These are phyloP conservation scores for Elsinoe necatrix DNA, from an alignment of 2,329 filamentous ascomycete species.

Conservation along the genomic window DNA sequence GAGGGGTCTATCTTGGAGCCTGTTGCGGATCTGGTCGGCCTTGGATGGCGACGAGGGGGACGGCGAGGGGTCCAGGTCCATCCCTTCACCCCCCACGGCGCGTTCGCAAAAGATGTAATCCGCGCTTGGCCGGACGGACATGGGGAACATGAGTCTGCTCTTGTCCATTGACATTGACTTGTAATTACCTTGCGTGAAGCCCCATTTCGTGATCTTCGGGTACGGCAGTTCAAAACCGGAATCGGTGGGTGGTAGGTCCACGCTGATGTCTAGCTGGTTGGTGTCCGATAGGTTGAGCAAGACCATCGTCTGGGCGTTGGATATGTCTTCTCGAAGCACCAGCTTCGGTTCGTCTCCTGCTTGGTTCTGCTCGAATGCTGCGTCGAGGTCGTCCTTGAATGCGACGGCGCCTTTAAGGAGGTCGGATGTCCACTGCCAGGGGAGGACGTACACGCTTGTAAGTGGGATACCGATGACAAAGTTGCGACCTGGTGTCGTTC, in stretches of 20 bases:
- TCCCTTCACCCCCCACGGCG: background rate
- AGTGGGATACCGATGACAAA: constrained; percentile 57
- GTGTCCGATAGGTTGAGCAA: constrained; percentile 56
- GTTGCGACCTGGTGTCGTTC: constrained; percentile 50
- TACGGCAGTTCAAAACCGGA: constrained; percentile 32
- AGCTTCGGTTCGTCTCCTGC: constrained; percentile 25
- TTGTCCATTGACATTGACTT: constrained; percentile 61
- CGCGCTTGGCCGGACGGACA: constrained; percentile 51
- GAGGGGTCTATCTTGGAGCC: background rate
- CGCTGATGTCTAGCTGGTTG: constrained; percentile 47
- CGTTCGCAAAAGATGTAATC: constrained; percentile 36
- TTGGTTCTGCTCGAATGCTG: constrained; percentile 36
- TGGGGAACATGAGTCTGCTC: constrained; percentile 54
- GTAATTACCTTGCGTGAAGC: constrained; percentile 63
- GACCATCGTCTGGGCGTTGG: constrained; percentile 54
- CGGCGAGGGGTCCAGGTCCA: background rate
- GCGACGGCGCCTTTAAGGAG: constrained; percentile 51
- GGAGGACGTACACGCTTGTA: constrained; percentile 49
- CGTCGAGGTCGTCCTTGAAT: constrained; percentile 55
- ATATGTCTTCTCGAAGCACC: constrained; percentile 38
- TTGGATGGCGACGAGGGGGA: background rate
- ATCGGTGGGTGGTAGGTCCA: constrained; percentile 50
- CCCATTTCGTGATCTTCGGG: constrained; percentile 49
- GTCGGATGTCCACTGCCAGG: constrained; percentile 34
- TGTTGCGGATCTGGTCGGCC: background rate